Evolutionary conservation across 805 yeast species (phyloP), one percentile per base, ranked within the genome.

Genomic region (Candida taoyuanica): DNA sequence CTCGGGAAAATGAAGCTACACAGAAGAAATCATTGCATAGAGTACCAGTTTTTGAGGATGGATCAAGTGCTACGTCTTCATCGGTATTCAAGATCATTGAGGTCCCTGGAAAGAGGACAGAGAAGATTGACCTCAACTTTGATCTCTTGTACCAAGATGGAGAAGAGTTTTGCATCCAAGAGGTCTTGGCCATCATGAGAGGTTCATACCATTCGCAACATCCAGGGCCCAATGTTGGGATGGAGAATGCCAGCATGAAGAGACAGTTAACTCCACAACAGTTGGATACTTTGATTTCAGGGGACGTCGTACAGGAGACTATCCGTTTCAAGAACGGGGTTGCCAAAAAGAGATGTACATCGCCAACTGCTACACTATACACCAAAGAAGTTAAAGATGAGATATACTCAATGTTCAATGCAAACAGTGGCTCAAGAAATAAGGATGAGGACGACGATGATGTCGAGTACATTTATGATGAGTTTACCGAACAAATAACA

Each of bases 361-460:
- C 94, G 0, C 95, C 94, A 1, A 87, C 96, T 0, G 71, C 83
- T 46, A 88, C 96, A 0, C 63, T 81, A 53, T 81, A 73, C 54
- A 82, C 95, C 1, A 76, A 78, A 35, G 76, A 78, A 50, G 91
- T 95, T 2, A 73, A 78, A 40, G 74, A 76, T 38, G 96, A 86
- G 48, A 80, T 87, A 0, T 65, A 73, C 44, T 71, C 75, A 13
- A 84, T 87, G 87, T 84, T 86, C 56, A 85, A 81, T 52, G 76
- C 72, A 34, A 75, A 76, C 1, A 60, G 68, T 27, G n/a, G 5
- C 11, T n/a, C 12, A 17, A 29, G 74, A 74, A 2, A 60, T 35
- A 42, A 52, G 29, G 42, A 50, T 28, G 39, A 52, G 6, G 53
- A 48, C 16, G 46, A 50, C 27, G 46, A 36, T 21, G 50, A 39